A percentile compares a stretch with the other conserved stretches of the same genome.
These are phyloP conservation scores for Pezicula rhizophila DNA, from an alignment of 2,329 filamentous ascomycete genomes.

Conservation along the genomic window DNA sequence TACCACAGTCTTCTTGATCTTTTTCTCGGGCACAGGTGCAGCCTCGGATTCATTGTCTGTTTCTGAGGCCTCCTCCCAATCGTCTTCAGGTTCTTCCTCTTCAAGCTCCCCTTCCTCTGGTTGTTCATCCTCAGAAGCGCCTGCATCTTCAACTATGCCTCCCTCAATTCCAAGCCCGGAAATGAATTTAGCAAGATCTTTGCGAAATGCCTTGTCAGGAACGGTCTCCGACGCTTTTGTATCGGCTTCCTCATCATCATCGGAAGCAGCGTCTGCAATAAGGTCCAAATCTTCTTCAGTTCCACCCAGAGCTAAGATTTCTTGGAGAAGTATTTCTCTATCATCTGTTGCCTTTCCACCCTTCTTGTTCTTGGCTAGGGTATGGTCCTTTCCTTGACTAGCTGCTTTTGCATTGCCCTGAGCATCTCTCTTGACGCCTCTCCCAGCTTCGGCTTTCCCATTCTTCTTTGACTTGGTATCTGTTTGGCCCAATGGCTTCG, in stretches of 20 bases:
- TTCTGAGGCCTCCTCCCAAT: slow-evolving; percentile 27
- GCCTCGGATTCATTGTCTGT: slow-evolving; percentile 27
- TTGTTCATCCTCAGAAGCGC: slow-evolving; percentile 23
- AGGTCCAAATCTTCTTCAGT: slow-evolving; percentile 59
- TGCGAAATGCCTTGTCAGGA: slow-evolving; percentile 40
- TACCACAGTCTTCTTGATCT: slow-evolving; percentile 2
- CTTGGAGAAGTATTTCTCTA: slow-evolving; percentile 45
- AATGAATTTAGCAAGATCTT: slow-evolving; percentile 47
- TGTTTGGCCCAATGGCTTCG: slow-evolving; percentile 11
- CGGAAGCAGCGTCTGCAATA: slow-evolving; percentile 48
- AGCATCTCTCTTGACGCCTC: slow-evolving; percentile 28
- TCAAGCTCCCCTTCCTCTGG: background rate
- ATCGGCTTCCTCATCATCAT: slow-evolving; percentile 36
- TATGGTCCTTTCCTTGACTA: slow-evolving; percentile 17
- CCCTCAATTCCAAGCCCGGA: slow-evolving; percentile 44
- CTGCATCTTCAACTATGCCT: slow-evolving; percentile 19
- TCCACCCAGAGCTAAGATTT: slow-evolving; percentile 60
- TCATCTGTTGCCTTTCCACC: slow-evolving; percentile 12
- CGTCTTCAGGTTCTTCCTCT: slow-evolving; percentile 22
- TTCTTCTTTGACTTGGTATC: slow-evolving; percentile 4
- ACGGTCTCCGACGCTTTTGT: slow-evolving; percentile 15
- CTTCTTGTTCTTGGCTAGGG: slow-evolving; percentile 7
- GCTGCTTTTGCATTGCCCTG: slow-evolving; percentile 24
- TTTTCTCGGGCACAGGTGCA: background rate
- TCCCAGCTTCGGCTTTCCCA: slow-evolving; percentile 18